Evolutionary conservation across 257 asterid species (phyloP).

Genomic region (Nicotiana sylvestris): DNA sequence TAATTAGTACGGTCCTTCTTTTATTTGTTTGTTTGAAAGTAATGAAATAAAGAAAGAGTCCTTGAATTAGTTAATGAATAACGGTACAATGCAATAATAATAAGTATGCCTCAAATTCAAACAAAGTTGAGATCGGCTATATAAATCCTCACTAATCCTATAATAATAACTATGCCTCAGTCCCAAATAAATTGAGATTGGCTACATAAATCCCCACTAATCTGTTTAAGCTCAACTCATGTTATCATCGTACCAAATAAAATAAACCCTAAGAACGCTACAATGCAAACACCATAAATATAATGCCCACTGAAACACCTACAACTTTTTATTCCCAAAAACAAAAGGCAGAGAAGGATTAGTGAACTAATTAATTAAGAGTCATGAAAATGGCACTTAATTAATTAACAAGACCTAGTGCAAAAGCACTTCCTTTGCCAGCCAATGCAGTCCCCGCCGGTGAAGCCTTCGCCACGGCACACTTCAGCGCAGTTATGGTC

Average conservation of each 20-base stretch:
- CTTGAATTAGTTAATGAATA: not conserved
- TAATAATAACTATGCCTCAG: no score
- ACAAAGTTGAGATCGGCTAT: no score
- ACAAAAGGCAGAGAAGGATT: not conserved
- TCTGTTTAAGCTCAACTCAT: no score
- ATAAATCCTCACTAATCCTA: no score
- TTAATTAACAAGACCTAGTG: constrained; percentile 16
- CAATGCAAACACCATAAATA: not conserved
- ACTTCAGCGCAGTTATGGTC: constrained; percentile 25
- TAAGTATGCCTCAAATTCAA: no score
- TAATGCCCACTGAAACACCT: not conserved
- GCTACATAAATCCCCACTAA: no score
- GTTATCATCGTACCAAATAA: no score
- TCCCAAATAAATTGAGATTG: no score
- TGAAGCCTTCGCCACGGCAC: constrained; percentile 22
- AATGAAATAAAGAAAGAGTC: not conserved
- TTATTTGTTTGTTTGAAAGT: no score
- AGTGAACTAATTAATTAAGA: not conserved
- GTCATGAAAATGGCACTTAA: not conserved
- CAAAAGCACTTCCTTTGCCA: constrained; percentile 23
- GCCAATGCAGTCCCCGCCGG: constrained; percentile 16
- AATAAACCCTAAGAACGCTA: no score
- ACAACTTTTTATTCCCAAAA: not conserved
- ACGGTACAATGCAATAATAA: not conserved
- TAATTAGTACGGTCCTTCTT: no score